Conservation (phyloP, 495 filamentous ascomycete species). For the Lophiotrema nucula region DNA sequence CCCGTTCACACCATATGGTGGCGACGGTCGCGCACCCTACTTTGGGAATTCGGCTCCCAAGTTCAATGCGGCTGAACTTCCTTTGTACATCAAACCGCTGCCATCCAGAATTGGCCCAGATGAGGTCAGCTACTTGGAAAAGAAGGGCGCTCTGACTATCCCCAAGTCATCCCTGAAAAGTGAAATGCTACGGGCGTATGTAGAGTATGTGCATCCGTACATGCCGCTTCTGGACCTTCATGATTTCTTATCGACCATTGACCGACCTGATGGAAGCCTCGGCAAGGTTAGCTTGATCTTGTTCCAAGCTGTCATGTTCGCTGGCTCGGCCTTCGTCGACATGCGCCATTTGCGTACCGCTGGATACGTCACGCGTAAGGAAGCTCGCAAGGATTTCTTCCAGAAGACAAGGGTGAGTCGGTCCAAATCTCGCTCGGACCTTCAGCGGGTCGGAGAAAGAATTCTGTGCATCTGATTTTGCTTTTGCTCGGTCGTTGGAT, state of each 20-base stretch:
- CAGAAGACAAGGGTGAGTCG: slow-evolving; percentile 68
- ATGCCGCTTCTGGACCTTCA: slow-evolving; percentile 83
- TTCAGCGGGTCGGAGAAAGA: not conserved
- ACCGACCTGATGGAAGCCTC: slow-evolving; percentile 60
- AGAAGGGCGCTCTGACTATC: slow-evolving; percentile 72
- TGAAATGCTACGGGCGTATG: slow-evolving; percentile 70
- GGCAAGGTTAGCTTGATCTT: slow-evolving; percentile 73
- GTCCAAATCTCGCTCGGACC: not conserved
- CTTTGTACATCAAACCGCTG: slow-evolving; percentile 71
- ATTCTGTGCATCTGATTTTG: no score
- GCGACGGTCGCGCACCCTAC: slow-evolving; percentile 15
- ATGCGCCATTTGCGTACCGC: slow-evolving; percentile 64
- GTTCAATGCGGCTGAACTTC: slow-evolving; percentile 47
- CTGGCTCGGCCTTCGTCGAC: slow-evolving; percentile 74
- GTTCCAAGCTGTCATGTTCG: slow-evolving; percentile 82
- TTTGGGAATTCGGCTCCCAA: slow-evolving; percentile 26
- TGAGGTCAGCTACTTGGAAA: slow-evolving; percentile 70
- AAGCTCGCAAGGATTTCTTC: slow-evolving; percentile 76
- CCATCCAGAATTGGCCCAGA: slow-evolving; percentile 66
- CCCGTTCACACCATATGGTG: slow-evolving; percentile 25
- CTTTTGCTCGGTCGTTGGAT: not conserved
- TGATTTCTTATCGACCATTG: slow-evolving; percentile 67
- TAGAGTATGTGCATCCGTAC: slow-evolving; percentile 83
- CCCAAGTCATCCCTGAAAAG: slow-evolving; percentile 66
- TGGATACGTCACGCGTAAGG: slow-evolving; percentile 68